Conservation (phyloP, 2,329 filamentous ascomycete species). For the Metarhizium brunneum region DNA sequence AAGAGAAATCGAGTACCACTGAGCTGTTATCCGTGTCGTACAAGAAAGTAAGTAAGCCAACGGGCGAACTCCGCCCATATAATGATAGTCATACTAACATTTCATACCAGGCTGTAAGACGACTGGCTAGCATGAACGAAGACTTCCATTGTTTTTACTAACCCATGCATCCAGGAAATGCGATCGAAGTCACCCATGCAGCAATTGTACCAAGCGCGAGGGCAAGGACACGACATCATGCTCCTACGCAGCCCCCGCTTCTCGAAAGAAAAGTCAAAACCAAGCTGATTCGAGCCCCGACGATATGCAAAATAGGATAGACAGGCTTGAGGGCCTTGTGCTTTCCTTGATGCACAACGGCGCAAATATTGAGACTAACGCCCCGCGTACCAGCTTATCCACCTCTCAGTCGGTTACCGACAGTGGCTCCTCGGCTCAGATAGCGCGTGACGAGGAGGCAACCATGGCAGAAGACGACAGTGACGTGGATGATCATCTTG, state of each 20-base stretch:
- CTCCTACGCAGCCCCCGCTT: constrained; percentile 66
- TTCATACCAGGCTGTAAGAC: constrained; percentile 27
- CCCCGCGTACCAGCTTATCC: constrained; percentile 22
- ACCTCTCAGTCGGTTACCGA: constrained; percentile 29
- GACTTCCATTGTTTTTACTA: not conserved
- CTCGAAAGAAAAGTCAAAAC: constrained; percentile 65
- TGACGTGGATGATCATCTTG: constrained; percentile 59
- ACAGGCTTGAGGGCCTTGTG: constrained; percentile 85
- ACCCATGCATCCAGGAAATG: constrained; percentile 57
- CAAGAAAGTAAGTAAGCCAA: constrained; percentile 61
- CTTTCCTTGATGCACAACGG: constrained; percentile 91
- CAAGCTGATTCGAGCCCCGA: constrained; percentile 59
- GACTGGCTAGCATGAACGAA: not conserved
- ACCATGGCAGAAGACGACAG: constrained; percentile 50
- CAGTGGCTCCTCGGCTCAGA: constrained; percentile 34
- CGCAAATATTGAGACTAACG: constrained; percentile 36
- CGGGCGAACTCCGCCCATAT: constrained; percentile 1
- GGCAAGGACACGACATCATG: constrained; percentile 73
- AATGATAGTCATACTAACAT: not conserved
- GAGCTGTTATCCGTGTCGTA: constrained; percentile 83
- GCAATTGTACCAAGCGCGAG: constrained; percentile 89
- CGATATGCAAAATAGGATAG: constrained; percentile 98
- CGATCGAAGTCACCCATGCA: constrained; percentile 82
- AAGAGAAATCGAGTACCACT: constrained; percentile 88
- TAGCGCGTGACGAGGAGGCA: constrained; percentile 49